Conservation (phyloP, 345 rosid genomes). For the Acer campestre region DNA sequence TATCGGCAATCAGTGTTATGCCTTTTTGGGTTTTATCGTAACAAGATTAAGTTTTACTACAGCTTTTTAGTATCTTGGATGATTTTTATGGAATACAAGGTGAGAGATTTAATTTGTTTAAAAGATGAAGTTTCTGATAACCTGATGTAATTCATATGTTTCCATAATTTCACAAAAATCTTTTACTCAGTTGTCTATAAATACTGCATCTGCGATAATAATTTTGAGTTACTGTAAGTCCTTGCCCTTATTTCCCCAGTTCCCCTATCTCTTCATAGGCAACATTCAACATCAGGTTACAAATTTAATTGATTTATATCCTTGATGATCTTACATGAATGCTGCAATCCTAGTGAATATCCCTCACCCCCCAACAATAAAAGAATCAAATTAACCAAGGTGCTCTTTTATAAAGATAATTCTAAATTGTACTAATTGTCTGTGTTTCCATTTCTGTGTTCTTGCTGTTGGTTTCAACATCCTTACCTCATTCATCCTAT, state of each 20-base stretch:
- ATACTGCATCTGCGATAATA: neutral
- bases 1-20: neutral
- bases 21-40: neutral
- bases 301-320: too few relatives aligned
- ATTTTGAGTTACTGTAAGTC: conserved; percentile 1
- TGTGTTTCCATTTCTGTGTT: too few relatives aligned
- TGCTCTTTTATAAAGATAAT: too few relatives aligned
- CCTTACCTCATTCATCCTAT: neutral
- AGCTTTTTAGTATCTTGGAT: neutral
- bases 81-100: neutral
- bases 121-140: too few relatives aligned
- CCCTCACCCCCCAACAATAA: too few relatives aligned
- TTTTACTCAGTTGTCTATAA: neutral
- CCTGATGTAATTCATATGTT: neutral
- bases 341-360: too few relatives aligned
- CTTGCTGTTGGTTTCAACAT: neutral
- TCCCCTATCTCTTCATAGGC: neutral
- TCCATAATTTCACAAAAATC: neutral
- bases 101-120: too few relatives aligned
- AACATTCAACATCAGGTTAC: neutral
- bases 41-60: neutral
- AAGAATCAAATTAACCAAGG: too few relatives aligned
- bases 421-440: too few relatives aligned
- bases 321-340: too few relatives aligned
- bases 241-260: neutral